Conservation (phyloP, 345 rosid genomes). For the Microthlaspi erraticum region DNA sequence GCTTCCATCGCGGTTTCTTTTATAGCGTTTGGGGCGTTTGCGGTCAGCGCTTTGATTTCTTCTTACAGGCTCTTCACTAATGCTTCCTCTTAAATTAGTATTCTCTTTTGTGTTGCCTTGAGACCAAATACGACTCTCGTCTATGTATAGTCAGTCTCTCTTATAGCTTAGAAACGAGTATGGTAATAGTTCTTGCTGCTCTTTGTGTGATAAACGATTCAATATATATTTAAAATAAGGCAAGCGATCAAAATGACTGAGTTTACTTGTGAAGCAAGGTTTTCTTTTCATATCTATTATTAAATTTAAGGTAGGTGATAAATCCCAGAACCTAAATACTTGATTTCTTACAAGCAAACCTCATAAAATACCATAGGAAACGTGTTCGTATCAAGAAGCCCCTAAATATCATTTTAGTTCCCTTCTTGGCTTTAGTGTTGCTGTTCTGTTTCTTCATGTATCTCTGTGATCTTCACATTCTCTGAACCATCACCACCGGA, state of each 20-base stretch:
- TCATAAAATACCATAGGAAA: conserved; percentile 14
- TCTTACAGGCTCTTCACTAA: conserved; percentile 64
- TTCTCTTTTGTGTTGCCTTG: neutral
- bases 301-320: conserved; percentile 29
- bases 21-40: conserved; percentile 77
- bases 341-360: conserved; percentile 29
- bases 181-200: conserved; percentile 12
- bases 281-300: conserved; percentile 18
- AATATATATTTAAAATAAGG: conserved; percentile 23
- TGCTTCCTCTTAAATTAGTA: conserved; percentile 40
- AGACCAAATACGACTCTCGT: neutral
- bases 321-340: conserved; percentile 26
- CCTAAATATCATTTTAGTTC: conserved; percentile 37
- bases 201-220: conserved; percentile 27
- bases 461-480: conserved; percentile 52
- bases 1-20: conserved; percentile 85
- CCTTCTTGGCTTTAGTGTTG: conserved; percentile 45
- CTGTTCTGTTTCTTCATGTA: conserved; percentile 60
- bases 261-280: conserved; percentile 41
- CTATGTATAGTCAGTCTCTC: conserved; percentile 43
- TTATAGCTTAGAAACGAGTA: conserved; percentile 24
- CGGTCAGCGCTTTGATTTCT: conserved; percentile 80
- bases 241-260: conserved; percentile 7
- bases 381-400: conserved; percentile 6
- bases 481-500: conserved; percentile 58